phyloP scores from a whole-genome alignment of 2,329 filamentous ascomycete genomes.

The Phaeophleospora eucalypticola region DNA sequence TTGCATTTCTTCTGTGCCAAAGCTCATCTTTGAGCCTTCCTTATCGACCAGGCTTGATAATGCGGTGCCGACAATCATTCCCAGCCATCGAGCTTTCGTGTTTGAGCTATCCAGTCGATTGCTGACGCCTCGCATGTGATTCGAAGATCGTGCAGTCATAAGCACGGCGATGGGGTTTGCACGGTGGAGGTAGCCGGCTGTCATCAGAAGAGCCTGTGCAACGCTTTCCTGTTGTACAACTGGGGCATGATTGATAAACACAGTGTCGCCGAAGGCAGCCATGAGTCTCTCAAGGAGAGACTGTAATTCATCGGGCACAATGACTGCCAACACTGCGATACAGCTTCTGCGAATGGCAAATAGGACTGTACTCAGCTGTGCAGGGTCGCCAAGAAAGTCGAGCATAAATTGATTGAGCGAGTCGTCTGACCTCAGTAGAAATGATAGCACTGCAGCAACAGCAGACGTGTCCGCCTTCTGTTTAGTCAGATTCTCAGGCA shows the following conservation, averaged over 20 bases:
- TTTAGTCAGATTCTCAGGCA: not conserved
- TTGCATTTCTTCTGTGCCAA: slow-evolving; percentile 75
- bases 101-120: slow-evolving; percentile 79
- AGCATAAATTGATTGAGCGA: slow-evolving; percentile 18
- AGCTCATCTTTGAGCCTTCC: slow-evolving; percentile 69
- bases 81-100: slow-evolving; percentile 70
- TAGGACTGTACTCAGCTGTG: slow-evolving; percentile 19
- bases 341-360: slow-evolving; percentile 25
- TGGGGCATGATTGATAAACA: slow-evolving; percentile 82
- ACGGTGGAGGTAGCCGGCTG: slow-evolving; percentile 70
- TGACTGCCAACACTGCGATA: slow-evolving; percentile 23
- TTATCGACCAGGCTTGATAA: slow-evolving; percentile 62
- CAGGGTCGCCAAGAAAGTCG: slow-evolving; percentile 23
- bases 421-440: slow-evolving; percentile 16
- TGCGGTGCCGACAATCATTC: slow-evolving; percentile 80
- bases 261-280: slow-evolving; percentile 72
- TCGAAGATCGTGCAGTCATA: slow-evolving; percentile 64
- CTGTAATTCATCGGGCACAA: slow-evolving; percentile 36
- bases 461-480: slow-evolving; percentile 6
- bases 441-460: slow-evolving; percentile 12
- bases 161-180: slow-evolving; percentile 62
- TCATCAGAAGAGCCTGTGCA: slow-evolving; percentile 72
- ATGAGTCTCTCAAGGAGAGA: slow-evolving; percentile 65
- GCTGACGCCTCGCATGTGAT: slow-evolving; percentile 75
- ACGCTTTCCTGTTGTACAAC: slow-evolving; percentile 86